These are phyloP conservation scores for Cynara cardunculus DNA, from an alignment of 129 eudicot genomes.

Conservation along the genomic window DNA sequence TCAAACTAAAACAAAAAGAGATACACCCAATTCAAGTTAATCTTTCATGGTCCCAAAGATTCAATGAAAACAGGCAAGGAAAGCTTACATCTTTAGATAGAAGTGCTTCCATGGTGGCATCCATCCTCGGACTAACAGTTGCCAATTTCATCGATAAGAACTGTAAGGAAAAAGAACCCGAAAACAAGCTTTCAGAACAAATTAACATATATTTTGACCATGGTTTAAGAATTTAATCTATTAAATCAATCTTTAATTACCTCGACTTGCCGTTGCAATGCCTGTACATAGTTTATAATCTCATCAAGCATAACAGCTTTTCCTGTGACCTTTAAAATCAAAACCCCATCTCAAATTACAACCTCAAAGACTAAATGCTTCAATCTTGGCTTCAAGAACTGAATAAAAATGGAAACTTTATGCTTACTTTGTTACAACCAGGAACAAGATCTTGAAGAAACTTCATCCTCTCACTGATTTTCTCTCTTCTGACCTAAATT, in stretches of 20 bases:
- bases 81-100: slow-evolving; percentile 73
- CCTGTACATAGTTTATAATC: slow-evolving; percentile 86
- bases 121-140: slow-evolving; percentile 76
- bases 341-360: slow-evolving; percentile 15
- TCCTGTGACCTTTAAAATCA: slow-evolving; percentile 55
- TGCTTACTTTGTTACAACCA: slow-evolving; percentile 85
- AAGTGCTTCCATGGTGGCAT: slow-evolving; percentile 63
- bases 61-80: not conserved
- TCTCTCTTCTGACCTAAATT: slow-evolving; percentile 80
- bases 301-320: slow-evolving; percentile 96
- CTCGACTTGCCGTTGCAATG: slow-evolving; percentile 87
- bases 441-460: slow-evolving; percentile 94
- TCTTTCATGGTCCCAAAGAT: not conserved
- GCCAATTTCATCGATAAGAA: slow-evolving; percentile 95
- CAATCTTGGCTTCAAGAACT: not conserved
- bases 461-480: slow-evolving; percentile 94
- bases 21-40: not conserved
- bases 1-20: not conserved
- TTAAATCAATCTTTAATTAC: slow-evolving; percentile 33
- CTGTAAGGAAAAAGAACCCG: slow-evolving; percentile 33
- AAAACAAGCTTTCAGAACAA: not conserved
- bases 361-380: not conserved
- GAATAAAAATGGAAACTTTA: not conserved
- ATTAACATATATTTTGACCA: not conserved
- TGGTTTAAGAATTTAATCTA: not conserved